Evolutionary conservation across 2,329 filamentous ascomycete genomes (phyloP).

Genomic region (Aaosphaeria pasadenensis): DNA sequence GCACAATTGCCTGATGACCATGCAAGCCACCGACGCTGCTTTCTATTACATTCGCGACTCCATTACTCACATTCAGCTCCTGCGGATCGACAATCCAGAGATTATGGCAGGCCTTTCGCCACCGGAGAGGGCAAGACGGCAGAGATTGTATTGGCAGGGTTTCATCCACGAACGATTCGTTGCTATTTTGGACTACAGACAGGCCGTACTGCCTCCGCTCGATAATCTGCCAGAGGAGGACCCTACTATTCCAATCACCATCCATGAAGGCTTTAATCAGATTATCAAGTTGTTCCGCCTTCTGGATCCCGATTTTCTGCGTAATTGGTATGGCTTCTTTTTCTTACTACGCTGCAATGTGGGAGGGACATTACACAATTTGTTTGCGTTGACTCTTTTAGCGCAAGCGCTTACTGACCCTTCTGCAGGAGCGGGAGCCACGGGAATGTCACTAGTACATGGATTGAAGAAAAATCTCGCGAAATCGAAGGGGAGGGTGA

Average conservation of each 20-base stretch:
- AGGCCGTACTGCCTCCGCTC: constrained; percentile 40
- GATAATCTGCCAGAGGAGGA: constrained; percentile 40
- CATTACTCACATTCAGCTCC: constrained; percentile 39
- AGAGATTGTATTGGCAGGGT: constrained; percentile 55
- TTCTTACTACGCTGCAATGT: too few relatives aligned
- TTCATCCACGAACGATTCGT: constrained; percentile 58
- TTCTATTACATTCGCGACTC: constrained; percentile 52
- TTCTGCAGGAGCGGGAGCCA: constrained; percentile 16
- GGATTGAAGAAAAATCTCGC: constrained; percentile 47
- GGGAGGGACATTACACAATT: too few relatives aligned
- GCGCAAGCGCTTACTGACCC: too few relatives aligned
- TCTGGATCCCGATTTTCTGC: constrained; percentile 44
- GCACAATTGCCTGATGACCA: constrained; percentile 51
- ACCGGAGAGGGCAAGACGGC: constrained; percentile 41
- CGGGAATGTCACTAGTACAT: constrained; percentile 36
- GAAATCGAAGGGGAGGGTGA: constrained; percentile 41
- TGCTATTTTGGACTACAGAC: constrained; percentile 51
- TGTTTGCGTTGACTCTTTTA: too few relatives aligned
- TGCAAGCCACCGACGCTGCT: constrained; percentile 48
- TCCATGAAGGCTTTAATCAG: constrained; percentile 44
- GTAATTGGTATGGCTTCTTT: constrained; percentile 39
- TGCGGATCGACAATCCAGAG: constrained; percentile 42
- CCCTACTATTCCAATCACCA: constrained; percentile 33
- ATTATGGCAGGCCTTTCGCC: constrained; percentile 27
- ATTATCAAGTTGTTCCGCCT: constrained; percentile 46